Base-by-base conservation (phyloP, 129 eudicot genomes). In the Lactuca sativa region DNA sequence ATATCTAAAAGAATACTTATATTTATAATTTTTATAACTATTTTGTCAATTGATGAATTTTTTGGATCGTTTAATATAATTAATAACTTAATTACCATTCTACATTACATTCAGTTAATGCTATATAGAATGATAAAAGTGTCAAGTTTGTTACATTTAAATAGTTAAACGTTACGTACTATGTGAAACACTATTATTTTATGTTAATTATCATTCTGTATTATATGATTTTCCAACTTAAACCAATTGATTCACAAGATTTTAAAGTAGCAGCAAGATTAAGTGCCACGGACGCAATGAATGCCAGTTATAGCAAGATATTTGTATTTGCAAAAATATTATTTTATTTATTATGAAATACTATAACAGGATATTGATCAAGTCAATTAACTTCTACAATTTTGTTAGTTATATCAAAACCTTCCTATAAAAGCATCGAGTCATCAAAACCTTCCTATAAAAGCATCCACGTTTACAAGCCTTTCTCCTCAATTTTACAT, bases 351-450 rank as follows among this genome's bases (percentile, higher is more conserved):
- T 36, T 36, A 9, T 36, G 51, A 13, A 49, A 52, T 53, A 15
- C 2, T 12, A 51, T 18, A 18, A 43, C 16, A 1, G 25, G 15
- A 55, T 47, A 47, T 47, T 47, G 49, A 65, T 53, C 56, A 48
- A 74, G 72, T 64, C 72, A 74, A 73, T 41, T 25, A 55, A 37
- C 49, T 40, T 74, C n/a, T 56, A 56, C 76, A 70, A 53, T 38
- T 76, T 67, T 30, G 18, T 67, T 49, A 67, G 56, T 75, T 49
- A 75, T 9, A 53, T 60, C 15, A 7, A 37, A 76, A 62, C 25
- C 71, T 69, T 77, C 76, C 40, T 73, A 79, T 74, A 79, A 55
- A 79, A 66, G 64, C 38, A 59, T 36, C 76, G 11, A 57, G 68
- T 66, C 79, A 58, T 59, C 74, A 59, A 32, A 75, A 51, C 12